phyloP scores from a whole-genome alignment of 2,329 filamentous ascomycete species.

The Aspergillus tamarii region DNA sequence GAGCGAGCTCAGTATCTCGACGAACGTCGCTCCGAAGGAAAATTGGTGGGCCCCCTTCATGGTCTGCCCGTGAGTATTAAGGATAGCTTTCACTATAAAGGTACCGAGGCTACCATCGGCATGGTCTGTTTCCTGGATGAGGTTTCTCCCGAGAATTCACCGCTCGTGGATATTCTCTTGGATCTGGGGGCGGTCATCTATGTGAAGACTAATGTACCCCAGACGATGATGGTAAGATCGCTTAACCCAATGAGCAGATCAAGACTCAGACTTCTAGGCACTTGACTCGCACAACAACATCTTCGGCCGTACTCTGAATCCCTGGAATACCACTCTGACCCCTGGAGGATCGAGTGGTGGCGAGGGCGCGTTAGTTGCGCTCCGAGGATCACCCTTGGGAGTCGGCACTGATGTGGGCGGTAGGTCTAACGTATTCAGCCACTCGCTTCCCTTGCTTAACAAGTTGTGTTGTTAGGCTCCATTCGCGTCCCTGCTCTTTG shows the following conservation, averaged over 20 bases:
- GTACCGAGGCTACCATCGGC: conserved; percentile 22
- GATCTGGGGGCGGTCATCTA: conserved; percentile 44
- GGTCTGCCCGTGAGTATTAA: conserved; percentile 37
- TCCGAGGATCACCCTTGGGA: conserved; percentile 64
- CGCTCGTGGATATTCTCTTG: conserved; percentile 25
- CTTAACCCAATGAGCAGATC: conserved; percentile 7
- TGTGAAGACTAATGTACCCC: conserved; percentile 57
- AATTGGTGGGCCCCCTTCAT: conserved; percentile 32
- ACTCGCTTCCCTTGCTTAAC: neutral
- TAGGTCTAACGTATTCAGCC: conserved; percentile 9
- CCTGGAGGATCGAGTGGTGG: conserved; percentile 44
- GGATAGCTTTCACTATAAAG: conserved; percentile 38
- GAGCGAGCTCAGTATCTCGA: conserved; percentile 31
- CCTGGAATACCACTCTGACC: conserved; percentile 36
- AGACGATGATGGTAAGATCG: conserved; percentile 59
- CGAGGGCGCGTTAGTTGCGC: conserved; percentile 64
- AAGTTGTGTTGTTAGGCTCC: conserved; percentile 22
- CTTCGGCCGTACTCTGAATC: conserved; percentile 47
- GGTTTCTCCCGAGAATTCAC: conserved; percentile 18
- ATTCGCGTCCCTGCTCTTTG: conserved; percentile 36
- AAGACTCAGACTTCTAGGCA: conserved; percentile 18
- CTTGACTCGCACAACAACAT: conserved; percentile 47
- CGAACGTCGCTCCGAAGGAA: conserved; percentile 26
- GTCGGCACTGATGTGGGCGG: conserved; percentile 65
- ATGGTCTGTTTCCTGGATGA: conserved; percentile 22